A percentile compares a stretch with the other conserved stretches of the same genome.
These are phyloP conservation scores for Macrolepiota dolichaula DNA, from an alignment of 768 basidiomycete species.

Conservation along the genomic window DNA sequence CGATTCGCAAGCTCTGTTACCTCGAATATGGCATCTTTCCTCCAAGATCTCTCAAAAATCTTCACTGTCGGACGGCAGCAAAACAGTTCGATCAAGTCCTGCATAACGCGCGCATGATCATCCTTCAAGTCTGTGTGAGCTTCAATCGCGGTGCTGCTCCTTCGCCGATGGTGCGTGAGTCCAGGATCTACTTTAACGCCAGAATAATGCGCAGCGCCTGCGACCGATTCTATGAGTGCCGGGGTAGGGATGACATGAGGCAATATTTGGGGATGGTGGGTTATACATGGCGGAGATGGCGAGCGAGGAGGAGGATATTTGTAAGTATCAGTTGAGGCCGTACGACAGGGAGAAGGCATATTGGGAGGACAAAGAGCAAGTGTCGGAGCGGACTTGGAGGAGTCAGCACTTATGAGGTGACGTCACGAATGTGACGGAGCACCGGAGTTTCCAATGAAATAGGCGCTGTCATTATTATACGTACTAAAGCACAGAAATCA, in stretches of 20 bases:
- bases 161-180: slow-evolving; percentile 29
- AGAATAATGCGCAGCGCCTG: slow-evolving; percentile 62
- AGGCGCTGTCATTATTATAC: slow-evolving; percentile 18
- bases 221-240: slow-evolving; percentile 53
- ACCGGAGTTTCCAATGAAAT: background rate
- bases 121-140: slow-evolving; percentile 34
- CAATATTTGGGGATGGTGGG: slow-evolving; percentile 41
- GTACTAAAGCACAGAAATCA: slow-evolving; percentile 8
- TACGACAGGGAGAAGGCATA: background rate
- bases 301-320: slow-evolving; percentile 21
- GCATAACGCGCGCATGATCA: slow-evolving; percentile 45
- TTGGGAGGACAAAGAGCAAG: slow-evolving; percentile 1
- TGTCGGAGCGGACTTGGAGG: slow-evolving; percentile 10
- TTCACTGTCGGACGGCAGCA: slow-evolving; percentile 49
- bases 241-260: slow-evolving; percentile 44
- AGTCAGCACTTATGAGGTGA: slow-evolving; percentile 4
- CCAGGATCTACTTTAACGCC: slow-evolving; percentile 42
- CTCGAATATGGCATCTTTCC: slow-evolving; percentile 53
- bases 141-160: slow-evolving; percentile 30
- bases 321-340: background rate
- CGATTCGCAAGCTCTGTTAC: slow-evolving; percentile 22
- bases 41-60: slow-evolving; percentile 52
- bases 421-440: slow-evolving; percentile 9
- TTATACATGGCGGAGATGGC: slow-evolving; percentile 39
- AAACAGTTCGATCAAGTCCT: slow-evolving; percentile 59